phyloP scores from a whole-genome alignment of 2,329 filamentous ascomycete species.

The Colletotrichum theobromicola region DNA sequence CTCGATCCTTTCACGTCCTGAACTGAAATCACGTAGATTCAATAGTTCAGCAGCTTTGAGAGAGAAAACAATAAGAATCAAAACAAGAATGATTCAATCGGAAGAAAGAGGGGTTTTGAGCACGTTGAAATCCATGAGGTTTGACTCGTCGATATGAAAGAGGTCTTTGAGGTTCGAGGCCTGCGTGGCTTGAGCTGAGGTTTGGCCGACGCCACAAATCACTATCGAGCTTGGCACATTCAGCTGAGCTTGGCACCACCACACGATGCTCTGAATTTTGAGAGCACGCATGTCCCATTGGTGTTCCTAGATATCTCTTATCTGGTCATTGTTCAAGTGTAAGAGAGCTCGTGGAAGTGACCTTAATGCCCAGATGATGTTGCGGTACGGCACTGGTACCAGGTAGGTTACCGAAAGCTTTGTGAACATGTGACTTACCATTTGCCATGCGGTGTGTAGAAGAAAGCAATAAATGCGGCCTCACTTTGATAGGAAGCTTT shows the following conservation, averaged over 20 bases:
- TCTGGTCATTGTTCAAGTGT: not conserved
- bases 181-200: not conserved
- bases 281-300: not conserved
- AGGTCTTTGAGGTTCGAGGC: not conserved
- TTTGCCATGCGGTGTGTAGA: not conserved
- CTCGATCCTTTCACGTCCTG: not conserved
- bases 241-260: not conserved
- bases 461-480: not conserved
- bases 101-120: not conserved
- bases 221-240: not conserved
- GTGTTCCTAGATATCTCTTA: not conserved
- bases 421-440: rapidly evolving
- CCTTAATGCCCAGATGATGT: not conserved
- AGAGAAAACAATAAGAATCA: not conserved
- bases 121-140: not conserved
- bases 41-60: not conserved
- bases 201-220: not conserved
- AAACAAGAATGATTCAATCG: not conserved
- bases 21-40: not conserved
- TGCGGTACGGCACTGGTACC: not conserved
- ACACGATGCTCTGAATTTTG: not conserved
- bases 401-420: not conserved
- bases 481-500: not conserved
- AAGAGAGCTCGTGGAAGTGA: not conserved
- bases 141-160: not conserved